Evolutionary conservation across 805 yeast genomes (phyloP).

Genomic region (Wickerhamomyces ciferrii): DNA sequence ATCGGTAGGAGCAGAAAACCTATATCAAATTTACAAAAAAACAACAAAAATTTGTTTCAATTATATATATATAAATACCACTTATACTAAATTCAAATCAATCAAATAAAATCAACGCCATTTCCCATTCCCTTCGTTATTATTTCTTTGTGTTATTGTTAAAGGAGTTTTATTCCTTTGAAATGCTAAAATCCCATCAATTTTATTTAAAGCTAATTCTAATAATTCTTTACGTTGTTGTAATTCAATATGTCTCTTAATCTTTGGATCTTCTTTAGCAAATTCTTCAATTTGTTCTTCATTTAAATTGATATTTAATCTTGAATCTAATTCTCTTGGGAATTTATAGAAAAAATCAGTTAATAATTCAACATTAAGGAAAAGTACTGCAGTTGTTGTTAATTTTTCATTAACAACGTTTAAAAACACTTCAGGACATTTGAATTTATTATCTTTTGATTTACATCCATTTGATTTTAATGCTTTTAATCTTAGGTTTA

Average conservation of each 20-base stretch:
- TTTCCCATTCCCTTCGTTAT: constrained; percentile 1
- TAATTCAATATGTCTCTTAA: constrained; percentile 84
- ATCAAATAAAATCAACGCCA: not conserved
- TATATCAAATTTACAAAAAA: too few relatives aligned
- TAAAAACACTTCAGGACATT: constrained; percentile 91
- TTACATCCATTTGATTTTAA: constrained; percentile 74
- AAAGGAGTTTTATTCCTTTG: constrained; percentile 18
- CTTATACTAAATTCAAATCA: not conserved
- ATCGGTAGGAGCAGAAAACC: too few relatives aligned
- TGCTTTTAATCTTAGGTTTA: constrained; percentile 72
- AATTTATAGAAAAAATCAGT: constrained; percentile 95
- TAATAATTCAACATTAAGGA: constrained; percentile 86
- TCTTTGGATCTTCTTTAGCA: constrained; percentile 92
- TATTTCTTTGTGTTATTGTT: not conserved
- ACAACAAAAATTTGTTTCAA: too few relatives aligned
- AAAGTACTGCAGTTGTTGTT: constrained; percentile 88
- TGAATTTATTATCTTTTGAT: constrained; percentile 73
- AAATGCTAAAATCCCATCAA: constrained; percentile 51
- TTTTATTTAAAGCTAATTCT: constrained; percentile 77
- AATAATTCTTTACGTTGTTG: constrained; percentile 90
- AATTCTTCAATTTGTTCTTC: constrained; percentile 79
- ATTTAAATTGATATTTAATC: constrained; percentile 56
- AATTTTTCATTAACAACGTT: constrained; percentile 90
- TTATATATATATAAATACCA: constrained; percentile 1
- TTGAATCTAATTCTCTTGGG: constrained; percentile 86